Conservation (phyloP, 2,329 filamentous ascomycete species). For the Venturia oleaginea region DNA sequence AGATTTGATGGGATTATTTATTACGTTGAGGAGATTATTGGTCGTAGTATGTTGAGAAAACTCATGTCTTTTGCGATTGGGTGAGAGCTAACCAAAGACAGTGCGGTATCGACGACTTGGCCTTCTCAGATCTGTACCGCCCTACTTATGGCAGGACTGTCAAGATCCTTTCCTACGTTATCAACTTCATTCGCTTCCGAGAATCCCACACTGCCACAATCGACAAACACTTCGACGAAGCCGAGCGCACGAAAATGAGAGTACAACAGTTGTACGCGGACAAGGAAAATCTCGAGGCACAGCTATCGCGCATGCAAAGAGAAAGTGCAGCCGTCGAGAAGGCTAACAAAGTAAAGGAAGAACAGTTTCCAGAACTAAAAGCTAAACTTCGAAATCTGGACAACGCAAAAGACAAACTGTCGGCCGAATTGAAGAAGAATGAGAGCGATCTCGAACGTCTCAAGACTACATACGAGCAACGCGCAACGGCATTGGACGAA, state of each 20-base stretch:
- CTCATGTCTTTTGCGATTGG: neutral
- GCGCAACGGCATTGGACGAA: constrained; percentile 58
- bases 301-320: constrained; percentile 69
- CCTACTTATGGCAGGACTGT: constrained; percentile 84
- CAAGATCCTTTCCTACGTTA: constrained; percentile 94
- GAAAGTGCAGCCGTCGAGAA: constrained; percentile 74
- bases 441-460: constrained; percentile 72
- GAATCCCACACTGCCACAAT: constrained; percentile 85
- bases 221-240: constrained; percentile 87
- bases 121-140: constrained; percentile 82
- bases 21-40: constrained; percentile 69
- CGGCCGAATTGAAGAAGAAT: constrained; percentile 71
- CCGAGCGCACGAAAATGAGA: constrained; percentile 73
- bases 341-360: constrained; percentile 74
- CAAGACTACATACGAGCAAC: constrained; percentile 62
- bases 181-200: constrained; percentile 97
- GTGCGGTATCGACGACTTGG: constrained; percentile 90
- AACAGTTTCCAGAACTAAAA: constrained; percentile 80
- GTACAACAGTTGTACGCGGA: constrained; percentile 80
- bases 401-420: constrained; percentile 72
- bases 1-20: constrained; percentile 93
- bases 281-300: constrained; percentile 78
- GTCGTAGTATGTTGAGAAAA: constrained; percentile 42
- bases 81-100: constrained; percentile 26
- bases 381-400: constrained; percentile 70